phyloP scores from a whole-genome alignment of 2,329 filamentous ascomycete species.

The Geosmithia putterillii region DNA sequence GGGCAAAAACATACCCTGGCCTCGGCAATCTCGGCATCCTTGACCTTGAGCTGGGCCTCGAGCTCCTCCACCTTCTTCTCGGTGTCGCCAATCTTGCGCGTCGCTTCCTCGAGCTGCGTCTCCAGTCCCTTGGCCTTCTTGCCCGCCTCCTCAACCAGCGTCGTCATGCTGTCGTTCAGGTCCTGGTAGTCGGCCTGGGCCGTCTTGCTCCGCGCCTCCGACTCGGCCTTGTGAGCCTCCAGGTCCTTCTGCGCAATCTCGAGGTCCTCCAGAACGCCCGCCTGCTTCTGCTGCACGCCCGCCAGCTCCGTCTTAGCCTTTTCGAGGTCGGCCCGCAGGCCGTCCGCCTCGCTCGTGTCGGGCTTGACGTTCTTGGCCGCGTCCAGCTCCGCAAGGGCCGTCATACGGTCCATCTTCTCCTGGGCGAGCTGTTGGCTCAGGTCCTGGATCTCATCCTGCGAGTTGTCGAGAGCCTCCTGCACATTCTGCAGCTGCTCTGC shows the following conservation, averaged over 20 bases:
- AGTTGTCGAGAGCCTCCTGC: slow-evolving; percentile 29
- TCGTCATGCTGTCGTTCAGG: slow-evolving; percentile 49
- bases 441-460: slow-evolving; percentile 33
- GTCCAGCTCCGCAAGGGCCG: slow-evolving; percentile 48
- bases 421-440: slow-evolving; percentile 41
- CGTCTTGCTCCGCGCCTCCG: slow-evolving; percentile 40
- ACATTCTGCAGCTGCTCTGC: slow-evolving; percentile 22
- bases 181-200: slow-evolving; percentile 48
- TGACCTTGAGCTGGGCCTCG: slow-evolving; percentile 46
- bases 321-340: slow-evolving; percentile 35
- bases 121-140: slow-evolving; percentile 39
- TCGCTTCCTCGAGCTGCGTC: slow-evolving; percentile 29
- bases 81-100: slow-evolving; percentile 29
- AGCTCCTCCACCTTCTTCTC: slow-evolving; percentile 35
- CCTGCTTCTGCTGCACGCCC: slow-evolving; percentile 19
- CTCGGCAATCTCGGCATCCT: slow-evolving; percentile 51
- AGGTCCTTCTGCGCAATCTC: slow-evolving; percentile 38
- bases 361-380: slow-evolving; percentile 41
- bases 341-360: slow-evolving; percentile 42
- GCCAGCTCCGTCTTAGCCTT: slow-evolving; percentile 26
- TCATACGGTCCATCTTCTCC: slow-evolving; percentile 48
- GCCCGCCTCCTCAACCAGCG: slow-evolving; percentile 46
- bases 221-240: slow-evolving; percentile 36
- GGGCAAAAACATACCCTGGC: slow-evolving; percentile 33
- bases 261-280: slow-evolving; percentile 26